Base-by-base conservation (phyloP, 1,284 basidiomycete genomes). In the Cutaneotrichosporon dermatis region DNA sequence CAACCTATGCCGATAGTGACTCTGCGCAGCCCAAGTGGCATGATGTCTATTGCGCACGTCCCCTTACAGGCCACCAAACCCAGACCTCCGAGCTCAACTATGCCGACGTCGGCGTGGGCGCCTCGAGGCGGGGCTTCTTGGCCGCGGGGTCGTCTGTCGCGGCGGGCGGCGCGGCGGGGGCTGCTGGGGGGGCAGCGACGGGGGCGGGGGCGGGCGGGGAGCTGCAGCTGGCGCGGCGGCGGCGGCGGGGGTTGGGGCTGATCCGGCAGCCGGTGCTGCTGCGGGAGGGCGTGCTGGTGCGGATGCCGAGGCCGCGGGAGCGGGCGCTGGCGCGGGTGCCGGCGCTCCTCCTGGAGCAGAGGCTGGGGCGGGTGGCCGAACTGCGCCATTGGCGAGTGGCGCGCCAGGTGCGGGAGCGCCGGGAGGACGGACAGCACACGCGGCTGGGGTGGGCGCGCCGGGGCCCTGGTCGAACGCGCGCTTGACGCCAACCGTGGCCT, bases 61-160 rank as follows among this genome's bases (percentile, higher is more conserved):
- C 25, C 25, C 25, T 25, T 25, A 25, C 25, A 25, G 25, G 25
- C 25, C 25, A 25, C 25, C 25, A 25, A 25, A 25, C 25, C 25
- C 25, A 25, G 25, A 25, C 25, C 25, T 25, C 25, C 25, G 25
- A 25, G 25, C 25, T 40, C 9, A 40, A 40, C 39, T 40, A 40
- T 12, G 39, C 39, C 39, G 39, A 12, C 12, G 39, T 40, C 9
- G 39, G 39, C 39, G 39, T 40, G 39, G 39, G 39, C n/a, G 44
- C 44, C 15, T 46, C 44, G 25, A 46, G 44, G 44, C 44, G 44
- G 44, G 44, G 44, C 25, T 46, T 46, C 44, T 46, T 46, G n/a
- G 44, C 44, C 4, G 44, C 44, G 8, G 44, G 44, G 44, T 46
- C 44, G 25, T 46, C 44, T n/a, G 15, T 10, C 4, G 43, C 43